Conservation (phyloP, 2,329 filamentous ascomycete genomes). For the Arthrobotrys entomopaga region DNA sequence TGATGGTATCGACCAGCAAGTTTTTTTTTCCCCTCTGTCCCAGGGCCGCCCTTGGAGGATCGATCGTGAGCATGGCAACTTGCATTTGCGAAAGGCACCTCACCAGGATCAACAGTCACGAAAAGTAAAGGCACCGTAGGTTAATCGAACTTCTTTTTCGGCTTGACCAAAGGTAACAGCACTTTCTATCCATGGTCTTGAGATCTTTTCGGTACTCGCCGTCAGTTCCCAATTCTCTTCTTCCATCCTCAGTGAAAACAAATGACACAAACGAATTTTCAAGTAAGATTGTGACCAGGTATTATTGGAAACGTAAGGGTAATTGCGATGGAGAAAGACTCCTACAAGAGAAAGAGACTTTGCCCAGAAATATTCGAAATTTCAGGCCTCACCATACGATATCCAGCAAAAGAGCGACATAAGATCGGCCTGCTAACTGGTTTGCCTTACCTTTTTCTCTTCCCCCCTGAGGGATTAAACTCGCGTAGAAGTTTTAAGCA, state of each 20-base stretch:
- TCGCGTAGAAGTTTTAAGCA: constrained; percentile 12
- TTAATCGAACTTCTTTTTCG: constrained; percentile 35
- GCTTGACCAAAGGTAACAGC: constrained; percentile 33
- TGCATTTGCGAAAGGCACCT: constrained; percentile 13
- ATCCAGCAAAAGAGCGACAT: constrained; percentile 52
- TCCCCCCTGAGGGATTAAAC: constrained; percentile 18
- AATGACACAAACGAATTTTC: not conserved
- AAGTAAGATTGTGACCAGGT: constrained; percentile 3
- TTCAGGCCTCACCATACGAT: constrained; percentile 35
- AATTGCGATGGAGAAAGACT: constrained; percentile 12
- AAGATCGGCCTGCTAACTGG: constrained; percentile 41
- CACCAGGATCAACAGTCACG: not conserved
- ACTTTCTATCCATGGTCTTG: constrained; percentile 22
- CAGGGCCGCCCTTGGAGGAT: constrained; percentile 38
- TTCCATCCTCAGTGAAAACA: constrained; percentile 7
- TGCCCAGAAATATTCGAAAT: too few relatives aligned
- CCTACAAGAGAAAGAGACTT: not conserved
- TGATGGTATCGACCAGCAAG: constrained; percentile 35
- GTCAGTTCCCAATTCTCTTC: constrained; percentile 15
- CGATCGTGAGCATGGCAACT: constrained; percentile 10
- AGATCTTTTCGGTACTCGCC: constrained; percentile 1
- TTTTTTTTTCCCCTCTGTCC: constrained; percentile 1
- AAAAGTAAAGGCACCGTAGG: constrained; percentile 36
- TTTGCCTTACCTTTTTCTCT: constrained; percentile 3
- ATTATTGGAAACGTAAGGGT: not conserved